These are phyloP conservation scores for Gonium pectorale DNA, from an alignment of 139 green algal species.

Conservation along the genomic window DNA sequence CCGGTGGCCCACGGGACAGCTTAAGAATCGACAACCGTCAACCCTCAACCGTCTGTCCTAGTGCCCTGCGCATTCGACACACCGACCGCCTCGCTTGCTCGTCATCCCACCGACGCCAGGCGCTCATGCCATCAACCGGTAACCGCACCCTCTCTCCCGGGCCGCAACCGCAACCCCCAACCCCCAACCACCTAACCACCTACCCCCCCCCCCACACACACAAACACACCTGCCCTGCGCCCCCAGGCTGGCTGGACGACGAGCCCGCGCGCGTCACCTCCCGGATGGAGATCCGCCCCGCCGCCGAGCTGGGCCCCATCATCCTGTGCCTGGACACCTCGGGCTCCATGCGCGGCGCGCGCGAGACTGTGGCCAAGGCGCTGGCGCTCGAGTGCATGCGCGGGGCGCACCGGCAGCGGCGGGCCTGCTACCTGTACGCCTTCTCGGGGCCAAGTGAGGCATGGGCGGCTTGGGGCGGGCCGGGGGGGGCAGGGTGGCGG, in stretches of 20 bases:
- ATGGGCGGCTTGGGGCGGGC: neutral
- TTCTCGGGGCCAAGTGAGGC: constrained; percentile 84
- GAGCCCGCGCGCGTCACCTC: constrained; percentile 76
- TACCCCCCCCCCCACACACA: neutral
- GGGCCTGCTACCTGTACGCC: constrained; percentile 90
- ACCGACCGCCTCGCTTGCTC: no score
- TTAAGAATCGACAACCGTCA: no score
- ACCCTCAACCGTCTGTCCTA: no score
- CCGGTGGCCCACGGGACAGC: no score
- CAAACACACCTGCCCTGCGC: no score
- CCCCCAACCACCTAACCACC: neutral
- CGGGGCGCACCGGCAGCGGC: constrained; percentile 82
- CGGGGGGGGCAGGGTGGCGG: neutral
- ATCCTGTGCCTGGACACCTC: constrained; percentile 94
- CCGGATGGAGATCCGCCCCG: constrained; percentile 86
- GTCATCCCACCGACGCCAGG: no score
- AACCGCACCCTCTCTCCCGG: no score
- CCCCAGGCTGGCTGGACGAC: constrained; percentile 86
- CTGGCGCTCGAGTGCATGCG: constrained; percentile 92
- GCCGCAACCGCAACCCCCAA: no score
- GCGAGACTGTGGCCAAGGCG: constrained; percentile 93
- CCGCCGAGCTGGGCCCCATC: constrained; percentile 92
- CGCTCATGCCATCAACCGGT: no score
- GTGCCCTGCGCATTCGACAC: no score
- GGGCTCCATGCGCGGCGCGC: constrained; percentile 75